Evolutionary conservation across 257 asterid genomes (phyloP).

Genomic region (Rhazya stricta): DNA sequence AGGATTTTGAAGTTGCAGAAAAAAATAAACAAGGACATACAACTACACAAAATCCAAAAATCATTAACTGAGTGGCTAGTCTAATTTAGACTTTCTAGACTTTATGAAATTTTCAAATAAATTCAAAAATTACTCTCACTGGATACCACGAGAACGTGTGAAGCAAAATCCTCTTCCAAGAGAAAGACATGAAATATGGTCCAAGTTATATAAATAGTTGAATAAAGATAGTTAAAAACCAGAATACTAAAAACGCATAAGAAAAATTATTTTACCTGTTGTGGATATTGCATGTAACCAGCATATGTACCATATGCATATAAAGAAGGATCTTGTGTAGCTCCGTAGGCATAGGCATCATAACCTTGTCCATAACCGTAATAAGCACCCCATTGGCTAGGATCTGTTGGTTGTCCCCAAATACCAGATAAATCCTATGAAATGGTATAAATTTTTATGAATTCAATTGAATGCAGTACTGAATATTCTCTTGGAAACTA

Average conservation of each 20-base stretch:
- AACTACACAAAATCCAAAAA: too few relatives aligned
- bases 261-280: slow-evolving; percentile 44
- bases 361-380: slow-evolving; percentile 95
- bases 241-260: background rate
- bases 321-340: slow-evolving; percentile 74
- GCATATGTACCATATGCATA: slow-evolving; percentile 85
- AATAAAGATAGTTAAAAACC: slow-evolving; percentile 3
- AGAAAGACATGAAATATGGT: background rate
- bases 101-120: background rate
- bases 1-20: too few relatives aligned
- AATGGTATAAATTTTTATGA: slow-evolving; percentile 10
- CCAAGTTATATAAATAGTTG: slow-evolving; percentile 2
- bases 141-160: background rate
- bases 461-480: background rate
- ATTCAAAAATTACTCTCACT: background rate
- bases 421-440: slow-evolving; percentile 59
- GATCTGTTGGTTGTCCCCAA: slow-evolving; percentile 82
- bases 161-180: slow-evolving; percentile 1
- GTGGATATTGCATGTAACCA: slow-evolving; percentile 76
- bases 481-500: background rate
- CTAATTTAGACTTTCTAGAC: background rate
- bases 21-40: too few relatives aligned
- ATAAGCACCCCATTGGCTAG: slow-evolving; percentile 75
- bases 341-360: slow-evolving; percentile 84
- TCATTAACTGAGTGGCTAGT: too few relatives aligned